Evolutionary conservation across 352 stramenopile species (phyloP).

Genomic region (Phytophthora niederhauseri): DNA sequence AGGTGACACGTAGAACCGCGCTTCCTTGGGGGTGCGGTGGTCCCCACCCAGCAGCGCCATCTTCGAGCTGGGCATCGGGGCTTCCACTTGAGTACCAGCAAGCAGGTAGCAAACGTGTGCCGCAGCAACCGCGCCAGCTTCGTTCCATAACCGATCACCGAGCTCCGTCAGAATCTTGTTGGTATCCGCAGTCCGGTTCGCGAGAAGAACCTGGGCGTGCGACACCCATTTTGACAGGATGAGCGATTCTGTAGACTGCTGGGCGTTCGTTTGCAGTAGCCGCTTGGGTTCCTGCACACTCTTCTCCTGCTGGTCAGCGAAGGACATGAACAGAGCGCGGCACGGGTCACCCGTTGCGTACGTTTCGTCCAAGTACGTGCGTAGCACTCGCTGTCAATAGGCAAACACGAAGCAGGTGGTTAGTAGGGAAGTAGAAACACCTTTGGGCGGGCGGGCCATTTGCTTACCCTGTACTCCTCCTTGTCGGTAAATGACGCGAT

Average conservation of each 20-base stretch:
- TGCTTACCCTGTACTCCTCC: constrained; percentile 78
- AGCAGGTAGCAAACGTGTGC: constrained; percentile 87
- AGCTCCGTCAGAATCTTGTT: constrained; percentile 86
- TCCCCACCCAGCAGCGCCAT: constrained; percentile 85
- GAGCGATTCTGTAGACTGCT: constrained; percentile 43
- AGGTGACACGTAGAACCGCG: constrained; percentile 85
- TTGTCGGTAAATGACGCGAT: constrained; percentile 88
- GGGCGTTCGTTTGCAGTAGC: constrained; percentile 52
- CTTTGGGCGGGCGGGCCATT: not conserved
- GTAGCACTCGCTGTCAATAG: constrained; percentile 59
- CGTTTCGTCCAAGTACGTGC: constrained; percentile 77
- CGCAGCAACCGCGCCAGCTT: constrained; percentile 64
- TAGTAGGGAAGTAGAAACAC: not conserved
- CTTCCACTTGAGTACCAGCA: constrained; percentile 71
- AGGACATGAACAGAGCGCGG: constrained; percentile 78
- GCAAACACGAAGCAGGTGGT: constrained; percentile 5
- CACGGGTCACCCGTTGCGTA: constrained; percentile 80
- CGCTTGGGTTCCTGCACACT: constrained; percentile 85
- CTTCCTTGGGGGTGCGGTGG: constrained; percentile 68
- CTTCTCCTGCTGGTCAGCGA: constrained; percentile 86
- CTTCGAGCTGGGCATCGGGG: constrained; percentile 74
- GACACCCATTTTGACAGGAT: constrained; percentile 80
- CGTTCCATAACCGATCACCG: constrained; percentile 83
- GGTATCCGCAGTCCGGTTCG: constrained; percentile 82
- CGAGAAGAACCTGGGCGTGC: constrained; percentile 82